phyloP scores from a whole-genome alignment of 2,329 filamentous ascomycete species.

The Fusarium piperis region DNA sequence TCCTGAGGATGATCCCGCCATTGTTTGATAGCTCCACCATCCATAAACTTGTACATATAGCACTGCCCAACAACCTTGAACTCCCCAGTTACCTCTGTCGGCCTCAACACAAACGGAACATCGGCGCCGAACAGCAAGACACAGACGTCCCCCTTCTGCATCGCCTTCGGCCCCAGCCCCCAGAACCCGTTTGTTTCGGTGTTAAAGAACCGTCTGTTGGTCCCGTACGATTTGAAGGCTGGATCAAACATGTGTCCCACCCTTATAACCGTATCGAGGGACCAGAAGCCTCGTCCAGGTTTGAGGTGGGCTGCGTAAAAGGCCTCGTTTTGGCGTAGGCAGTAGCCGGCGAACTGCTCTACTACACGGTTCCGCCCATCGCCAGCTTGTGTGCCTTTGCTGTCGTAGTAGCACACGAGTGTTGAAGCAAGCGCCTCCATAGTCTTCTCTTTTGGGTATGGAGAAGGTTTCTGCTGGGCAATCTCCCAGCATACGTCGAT shows the following conservation, averaged over 20 bases:
- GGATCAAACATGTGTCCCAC: not conserved
- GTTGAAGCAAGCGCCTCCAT: slow-evolving; percentile 10
- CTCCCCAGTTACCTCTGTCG: not conserved
- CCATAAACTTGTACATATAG: slow-evolving; percentile 14
- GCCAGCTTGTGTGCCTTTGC: not conserved
- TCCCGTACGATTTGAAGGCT: not conserved
- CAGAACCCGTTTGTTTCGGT: not conserved
- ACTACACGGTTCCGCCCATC: slow-evolving; percentile 1
- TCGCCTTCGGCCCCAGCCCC: slow-evolving; percentile 1
- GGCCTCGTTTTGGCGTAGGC: not conserved
- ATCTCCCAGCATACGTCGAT: slow-evolving; percentile 3
- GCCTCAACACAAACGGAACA: slow-evolving; percentile 9
- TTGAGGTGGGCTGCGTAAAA: not conserved
- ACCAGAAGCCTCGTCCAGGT: not conserved
- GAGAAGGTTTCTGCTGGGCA: not conserved
- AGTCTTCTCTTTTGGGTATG: not conserved
- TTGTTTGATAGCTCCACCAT: not conserved
- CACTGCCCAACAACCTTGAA: slow-evolving; percentile 16
- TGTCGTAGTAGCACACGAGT: not conserved
- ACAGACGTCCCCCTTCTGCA: not conserved
- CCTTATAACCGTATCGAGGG: not conserved
- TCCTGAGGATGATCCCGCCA: not conserved
- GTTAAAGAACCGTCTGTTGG: slow-evolving; percentile 9
- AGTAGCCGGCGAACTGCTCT: slow-evolving; percentile 7
- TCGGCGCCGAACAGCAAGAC: slow-evolving; percentile 1